Conservation (phyloP, 345 rosid genomes). For the Cardiospermum halicacabum region DNA sequence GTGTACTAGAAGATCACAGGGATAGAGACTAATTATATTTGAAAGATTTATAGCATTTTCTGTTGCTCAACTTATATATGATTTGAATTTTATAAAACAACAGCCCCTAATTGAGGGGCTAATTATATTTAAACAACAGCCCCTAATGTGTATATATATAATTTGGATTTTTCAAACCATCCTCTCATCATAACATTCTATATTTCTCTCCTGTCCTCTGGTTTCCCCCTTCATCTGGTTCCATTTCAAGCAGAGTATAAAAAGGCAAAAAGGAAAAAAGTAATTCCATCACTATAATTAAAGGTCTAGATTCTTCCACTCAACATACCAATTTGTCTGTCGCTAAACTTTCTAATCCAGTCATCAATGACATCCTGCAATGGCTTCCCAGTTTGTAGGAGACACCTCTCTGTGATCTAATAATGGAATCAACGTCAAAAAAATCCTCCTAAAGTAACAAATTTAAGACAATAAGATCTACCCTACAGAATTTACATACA, state of each 20-base stretch:
- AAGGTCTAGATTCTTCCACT: neutral
- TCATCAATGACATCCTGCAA: conserved; percentile 66
- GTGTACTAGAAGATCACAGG: neutral
- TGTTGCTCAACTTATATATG: too few species aligned
- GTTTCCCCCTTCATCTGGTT: neutral
- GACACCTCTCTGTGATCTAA: conserved; percentile 77
- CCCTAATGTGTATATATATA: too few species aligned
- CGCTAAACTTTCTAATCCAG: conserved; percentile 55
- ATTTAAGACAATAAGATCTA: neutral
- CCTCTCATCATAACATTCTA: too few species aligned
- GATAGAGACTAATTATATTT: neutral
- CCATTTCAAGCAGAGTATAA: conserved; percentile 12
- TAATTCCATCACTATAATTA: neutral
- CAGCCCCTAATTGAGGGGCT: too few species aligned
- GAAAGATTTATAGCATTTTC: neutral
- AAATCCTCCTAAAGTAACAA: neutral
- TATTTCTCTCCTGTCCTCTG: neutral
- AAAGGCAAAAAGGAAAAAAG: too few species aligned
- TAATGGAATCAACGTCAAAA: neutral
- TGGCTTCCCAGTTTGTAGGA: conserved; percentile 53
- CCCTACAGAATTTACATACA: conserved; percentile 34
- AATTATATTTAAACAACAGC: too few species aligned
- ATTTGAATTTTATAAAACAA: too few species aligned
- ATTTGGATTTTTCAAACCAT: too few species aligned
- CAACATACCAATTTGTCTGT: conserved; percentile 66